phyloP scores from a whole-genome alignment of 73 alveolate genomes.

The Paraurostyla sp. region DNA sequence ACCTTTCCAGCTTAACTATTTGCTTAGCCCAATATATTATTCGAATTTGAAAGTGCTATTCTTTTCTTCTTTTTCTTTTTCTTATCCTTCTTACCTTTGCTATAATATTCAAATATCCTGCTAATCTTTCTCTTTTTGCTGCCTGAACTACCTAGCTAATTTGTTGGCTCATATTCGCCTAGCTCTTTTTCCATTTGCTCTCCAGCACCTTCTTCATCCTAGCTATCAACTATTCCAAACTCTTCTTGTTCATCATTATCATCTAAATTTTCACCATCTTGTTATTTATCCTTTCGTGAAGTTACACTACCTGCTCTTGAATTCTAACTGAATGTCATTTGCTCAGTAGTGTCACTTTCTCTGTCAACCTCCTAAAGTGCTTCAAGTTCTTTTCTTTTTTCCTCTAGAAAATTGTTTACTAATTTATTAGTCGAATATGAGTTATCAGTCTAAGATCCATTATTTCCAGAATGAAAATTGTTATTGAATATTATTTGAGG shows the following conservation, averaged over 20 bases:
- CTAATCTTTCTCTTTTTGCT: conserved; percentile 26
- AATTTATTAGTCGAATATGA: conserved; percentile 41
- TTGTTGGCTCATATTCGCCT: background rate
- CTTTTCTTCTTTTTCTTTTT: conserved; percentile 16
- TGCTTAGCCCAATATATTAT: background rate
- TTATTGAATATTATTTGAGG: conserved; percentile 10
- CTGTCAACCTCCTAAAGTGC: conserved; percentile 42
- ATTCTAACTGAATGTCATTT: conserved; percentile 41
- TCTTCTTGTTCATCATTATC: background rate
- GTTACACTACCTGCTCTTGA: background rate
- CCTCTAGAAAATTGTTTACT: conserved; percentile 36
- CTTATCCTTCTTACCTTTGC: background rate
- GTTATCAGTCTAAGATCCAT: conserved; percentile 23
- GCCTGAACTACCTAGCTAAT: background rate
- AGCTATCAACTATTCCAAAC: conserved; percentile 17
- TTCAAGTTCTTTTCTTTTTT: conserved; percentile 27
- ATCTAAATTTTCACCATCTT: background rate
- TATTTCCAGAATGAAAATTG: conserved; percentile 14
- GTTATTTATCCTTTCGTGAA: background rate
- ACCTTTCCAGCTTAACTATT: background rate
- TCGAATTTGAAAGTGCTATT: background rate
- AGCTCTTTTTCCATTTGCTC: background rate
- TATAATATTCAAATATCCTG: conserved; percentile 34
- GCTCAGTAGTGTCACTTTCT: conserved; percentile 54
- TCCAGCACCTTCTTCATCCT: background rate